Base-by-base conservation (phyloP, 1,284 basidiomycete genomes). In the Ceratobasidium sp. region DNA sequence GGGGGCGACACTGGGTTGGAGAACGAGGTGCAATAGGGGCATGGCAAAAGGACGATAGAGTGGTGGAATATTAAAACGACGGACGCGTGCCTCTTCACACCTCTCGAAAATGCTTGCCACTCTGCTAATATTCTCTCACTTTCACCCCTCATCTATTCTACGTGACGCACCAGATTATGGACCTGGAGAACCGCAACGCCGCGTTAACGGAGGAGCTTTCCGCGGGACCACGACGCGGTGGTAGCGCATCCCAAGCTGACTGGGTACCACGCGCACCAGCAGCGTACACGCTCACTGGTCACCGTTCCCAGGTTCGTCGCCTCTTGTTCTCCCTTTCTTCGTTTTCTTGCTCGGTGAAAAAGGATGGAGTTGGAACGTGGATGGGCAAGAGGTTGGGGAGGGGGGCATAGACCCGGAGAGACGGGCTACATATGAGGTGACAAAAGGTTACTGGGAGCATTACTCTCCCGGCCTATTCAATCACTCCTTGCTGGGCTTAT, bases 191-290 rank as follows among this genome's bases (percentile, higher is more conserved):
- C 51, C 88, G 91, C 17, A 90, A 92, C 78, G 89, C 94, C 44
- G 89, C 92, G 40, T 88, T 95, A 51, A 86, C 92, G 37, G 92
- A 94, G 81, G 96, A 97, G 80, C 86, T 86, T 1, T 85, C 88
- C 17, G 86, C 88, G 75, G 91, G 92, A 77, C 85, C 92, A 64
- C 89, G 90, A 0, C 85, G 90, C 9, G 73, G 73, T 25, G 73
- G 73, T n/a, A 64, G 62, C 40, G 89, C 91, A 1, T 88, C 90
- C 32, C 83, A 90, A 79, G 85, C 87, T 78, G 93, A 95, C 82
- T 97, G 95, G 94, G 85, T 95, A 54, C 95, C 95, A 5, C 89
- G 94, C 44, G 89, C 90, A 6, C 92, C 94, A 29, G 90, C 95
- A 25, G 88, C 91, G 69, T 93, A 95, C 83, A 89, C 91, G 17